A percentile compares a stretch with the other conserved stretches of the same genome.
Conservation (phyloP, 2,329 filamentous ascomycete genomes). For the Colletotrichum costaricense region DNA sequence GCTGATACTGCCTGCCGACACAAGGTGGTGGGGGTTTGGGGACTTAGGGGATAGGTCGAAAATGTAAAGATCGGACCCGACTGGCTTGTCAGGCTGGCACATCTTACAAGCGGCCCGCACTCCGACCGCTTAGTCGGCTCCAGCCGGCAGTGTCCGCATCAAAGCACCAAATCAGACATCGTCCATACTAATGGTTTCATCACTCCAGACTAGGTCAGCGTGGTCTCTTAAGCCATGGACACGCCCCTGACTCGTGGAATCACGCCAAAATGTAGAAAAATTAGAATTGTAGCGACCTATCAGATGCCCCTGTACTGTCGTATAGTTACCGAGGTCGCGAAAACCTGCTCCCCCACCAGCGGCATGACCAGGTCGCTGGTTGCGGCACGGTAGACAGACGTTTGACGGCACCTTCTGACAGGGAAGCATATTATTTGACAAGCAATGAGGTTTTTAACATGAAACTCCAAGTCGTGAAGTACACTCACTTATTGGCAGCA, state of each 20-base stretch:
- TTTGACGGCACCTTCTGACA: not conserved
- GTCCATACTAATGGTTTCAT: not conserved
- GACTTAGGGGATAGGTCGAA: not conserved
- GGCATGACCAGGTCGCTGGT: not conserved
- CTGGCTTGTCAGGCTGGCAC: not conserved
- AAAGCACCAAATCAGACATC: slow-evolving; percentile 6
- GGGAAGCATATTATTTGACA: not conserved
- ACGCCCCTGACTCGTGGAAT: slow-evolving; percentile 16
- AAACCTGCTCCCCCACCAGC: not conserved
- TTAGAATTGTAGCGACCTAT: slow-evolving; percentile 16
- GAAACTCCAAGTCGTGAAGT: not conserved
- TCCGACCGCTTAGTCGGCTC: not conserved
- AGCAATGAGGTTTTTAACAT: not conserved
- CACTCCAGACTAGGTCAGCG: not conserved
- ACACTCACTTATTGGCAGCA: not conserved
- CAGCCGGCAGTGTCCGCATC: not conserved
- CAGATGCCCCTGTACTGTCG: not conserved
- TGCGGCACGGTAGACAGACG: not conserved
- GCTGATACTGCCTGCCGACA: too few species aligned
- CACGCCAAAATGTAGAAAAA: not conserved
- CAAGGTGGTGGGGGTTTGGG: not conserved
- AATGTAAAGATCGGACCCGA: not conserved
- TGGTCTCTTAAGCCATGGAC: not conserved
- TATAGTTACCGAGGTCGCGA: not conserved
- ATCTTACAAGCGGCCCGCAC: not conserved